A percentile compares a stretch with the other conserved stretches of the same genome.
Conservation (phyloP, 805 yeast genomes). For the Cyberlindnera mycetangii region DNA sequence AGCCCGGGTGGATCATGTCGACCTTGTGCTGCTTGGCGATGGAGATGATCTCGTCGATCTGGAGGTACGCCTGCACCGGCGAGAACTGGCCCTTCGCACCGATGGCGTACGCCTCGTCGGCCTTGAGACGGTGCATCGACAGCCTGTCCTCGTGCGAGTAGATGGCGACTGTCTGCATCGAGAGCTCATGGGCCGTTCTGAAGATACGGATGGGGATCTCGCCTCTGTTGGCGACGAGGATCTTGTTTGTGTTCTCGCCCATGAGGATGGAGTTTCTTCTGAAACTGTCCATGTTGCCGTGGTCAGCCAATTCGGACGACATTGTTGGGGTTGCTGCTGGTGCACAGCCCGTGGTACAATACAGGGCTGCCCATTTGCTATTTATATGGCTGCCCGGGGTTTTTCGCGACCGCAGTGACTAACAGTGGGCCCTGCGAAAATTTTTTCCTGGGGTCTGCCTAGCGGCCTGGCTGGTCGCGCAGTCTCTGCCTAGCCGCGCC, state of each 20-base stretch:
- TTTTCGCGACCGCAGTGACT: neutral
- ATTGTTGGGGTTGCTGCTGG: neutral
- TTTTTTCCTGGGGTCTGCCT: neutral
- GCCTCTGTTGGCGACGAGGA: slow-evolving; percentile 81
- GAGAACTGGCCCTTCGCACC: slow-evolving; percentile 87
- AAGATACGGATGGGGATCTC: slow-evolving; percentile 87
- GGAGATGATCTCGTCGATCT: slow-evolving; percentile 88
- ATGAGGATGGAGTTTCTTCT: slow-evolving; percentile 40
- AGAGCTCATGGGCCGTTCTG: slow-evolving; percentile 95
- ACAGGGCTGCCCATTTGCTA: neutral
- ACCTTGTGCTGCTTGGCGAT: slow-evolving; percentile 79
- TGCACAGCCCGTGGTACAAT: no score
- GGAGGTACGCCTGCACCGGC: slow-evolving; percentile 95
- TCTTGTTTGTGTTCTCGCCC: slow-evolving; percentile 45
- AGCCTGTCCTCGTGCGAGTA: slow-evolving; percentile 94
- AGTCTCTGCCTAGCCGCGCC: neutral
- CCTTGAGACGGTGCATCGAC: slow-evolving; percentile 92
- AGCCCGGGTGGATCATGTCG: slow-evolving; percentile 90
- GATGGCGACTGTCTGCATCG: slow-evolving; percentile 96
- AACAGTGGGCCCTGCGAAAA: neutral
- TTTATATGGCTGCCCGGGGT: neutral
- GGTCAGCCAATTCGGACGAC: slow-evolving; percentile 18
- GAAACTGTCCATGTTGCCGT: slow-evolving; percentile 30
- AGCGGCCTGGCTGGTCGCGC: neutral
- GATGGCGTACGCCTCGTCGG: slow-evolving; percentile 90